Conservation (phyloP, 495 filamentous ascomycete species). For the Gamarada debralockiae region DNA sequence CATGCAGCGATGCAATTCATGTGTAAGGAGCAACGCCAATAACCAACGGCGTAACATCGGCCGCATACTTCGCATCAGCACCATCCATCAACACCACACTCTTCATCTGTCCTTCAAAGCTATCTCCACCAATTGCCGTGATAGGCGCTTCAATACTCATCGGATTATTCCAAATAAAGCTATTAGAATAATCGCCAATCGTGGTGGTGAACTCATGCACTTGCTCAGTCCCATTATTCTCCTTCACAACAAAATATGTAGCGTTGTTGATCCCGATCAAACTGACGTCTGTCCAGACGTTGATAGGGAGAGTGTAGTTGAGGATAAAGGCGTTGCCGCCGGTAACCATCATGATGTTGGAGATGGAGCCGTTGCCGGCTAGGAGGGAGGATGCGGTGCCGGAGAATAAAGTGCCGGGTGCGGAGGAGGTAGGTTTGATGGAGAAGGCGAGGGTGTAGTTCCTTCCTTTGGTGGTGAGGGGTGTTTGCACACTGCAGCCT, state of each 20-base stretch:
- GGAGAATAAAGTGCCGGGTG: conserved; percentile 32
- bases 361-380: conserved; percentile 23
- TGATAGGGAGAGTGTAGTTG: conserved; percentile 38
- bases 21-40: too few species aligned
- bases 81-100: too few species aligned
- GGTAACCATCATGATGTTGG: conserved; percentile 40
- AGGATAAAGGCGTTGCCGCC: conserved; percentile 42
- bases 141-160: conserved; percentile 45
- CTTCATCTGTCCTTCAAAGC: conserved; percentile 7
- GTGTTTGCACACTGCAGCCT: conserved; percentile 37
- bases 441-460: conserved; percentile 45
- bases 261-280: conserved; percentile 37
- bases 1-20: too few species aligned
- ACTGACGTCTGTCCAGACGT: conserved; percentile 36
- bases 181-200: conserved; percentile 39
- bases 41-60: too few species aligned
- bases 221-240: conserved; percentile 1
- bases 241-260: conserved; percentile 34
- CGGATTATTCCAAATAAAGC: conserved; percentile 32
- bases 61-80: too few species aligned
- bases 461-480: conserved; percentile 42
- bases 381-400: conserved; percentile 44
- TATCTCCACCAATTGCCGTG: conserved; percentile 33
- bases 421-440: conserved; percentile 28
- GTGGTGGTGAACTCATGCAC: conserved; percentile 38